Conservation (phyloP, 306 rosid genomes). For the Vigna nakashimae region DNA sequence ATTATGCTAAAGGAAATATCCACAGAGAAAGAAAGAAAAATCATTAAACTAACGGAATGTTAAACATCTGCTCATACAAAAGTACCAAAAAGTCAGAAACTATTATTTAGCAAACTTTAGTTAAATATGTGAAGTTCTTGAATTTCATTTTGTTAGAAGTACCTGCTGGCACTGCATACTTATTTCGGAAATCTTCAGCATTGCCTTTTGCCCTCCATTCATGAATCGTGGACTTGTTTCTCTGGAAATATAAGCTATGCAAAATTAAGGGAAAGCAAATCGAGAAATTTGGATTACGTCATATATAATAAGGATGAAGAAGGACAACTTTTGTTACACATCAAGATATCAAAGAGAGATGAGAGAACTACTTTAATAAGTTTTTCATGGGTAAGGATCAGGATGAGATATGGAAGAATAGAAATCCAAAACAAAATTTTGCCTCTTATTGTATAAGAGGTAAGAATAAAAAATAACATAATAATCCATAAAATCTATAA, state of each 20-base stretch:
- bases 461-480: not conserved
- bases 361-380: not conserved
- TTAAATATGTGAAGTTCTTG: constrained; percentile 26
- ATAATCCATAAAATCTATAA: not conserved
- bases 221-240: constrained; percentile 50
- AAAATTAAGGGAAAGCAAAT: not conserved
- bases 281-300: not conserved
- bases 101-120: constrained; percentile 6
- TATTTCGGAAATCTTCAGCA: constrained; percentile 59
- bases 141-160: constrained; percentile 32
- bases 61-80: constrained; percentile 12
- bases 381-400: not conserved
- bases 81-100: constrained; percentile 5
- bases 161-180: constrained; percentile 75
- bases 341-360: not conserved
- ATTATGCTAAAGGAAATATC: not conserved
- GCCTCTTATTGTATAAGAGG: not conserved
- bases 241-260: constrained; percentile 43
- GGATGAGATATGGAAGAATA: not conserved
- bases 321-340: not conserved
- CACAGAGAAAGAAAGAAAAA: constrained; percentile 1
- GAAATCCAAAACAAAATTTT: not conserved
- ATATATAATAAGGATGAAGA: not conserved
- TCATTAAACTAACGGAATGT: constrained; percentile 2
- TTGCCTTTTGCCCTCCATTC: constrained; percentile 71